Conservation (phyloP, 2,329 filamentous ascomycete genomes). For the Fragosphaeria purpurea region DNA sequence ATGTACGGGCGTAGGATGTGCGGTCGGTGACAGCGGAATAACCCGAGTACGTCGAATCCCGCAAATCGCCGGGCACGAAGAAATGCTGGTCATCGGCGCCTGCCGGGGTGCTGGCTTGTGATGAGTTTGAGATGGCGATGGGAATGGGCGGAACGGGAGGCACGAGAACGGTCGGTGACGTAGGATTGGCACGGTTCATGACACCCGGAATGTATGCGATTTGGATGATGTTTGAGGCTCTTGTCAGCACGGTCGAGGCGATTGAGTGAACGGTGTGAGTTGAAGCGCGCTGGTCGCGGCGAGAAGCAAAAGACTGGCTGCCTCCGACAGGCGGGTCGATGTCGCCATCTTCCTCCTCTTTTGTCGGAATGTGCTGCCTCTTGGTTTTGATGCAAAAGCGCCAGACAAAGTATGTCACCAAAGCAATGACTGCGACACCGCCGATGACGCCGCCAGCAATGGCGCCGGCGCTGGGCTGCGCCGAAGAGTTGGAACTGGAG, state of each 20-base stretch:
- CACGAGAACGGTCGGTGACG: conserved; percentile 70
- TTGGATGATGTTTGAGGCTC: conserved; percentile 97
- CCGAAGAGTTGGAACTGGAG: conserved; percentile 17
- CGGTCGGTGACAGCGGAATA: conserved; percentile 55
- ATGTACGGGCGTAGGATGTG: conserved; percentile 50
- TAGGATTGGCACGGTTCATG: conserved; percentile 78
- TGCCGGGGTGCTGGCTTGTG: conserved; percentile 44
- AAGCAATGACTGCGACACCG: conserved; percentile 64
- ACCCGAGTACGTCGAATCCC: conserved; percentile 82
- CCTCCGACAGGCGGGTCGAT: conserved; percentile 37
- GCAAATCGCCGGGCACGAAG: conserved; percentile 82
- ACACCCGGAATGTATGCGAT: conserved; percentile 98
- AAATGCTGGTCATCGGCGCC: conserved; percentile 73
- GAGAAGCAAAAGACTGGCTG: conserved; percentile 43
- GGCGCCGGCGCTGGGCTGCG: conserved; percentile 62
- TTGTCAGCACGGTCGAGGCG: conserved; percentile 87
- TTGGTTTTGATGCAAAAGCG: conserved; percentile 76
- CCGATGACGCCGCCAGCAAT: conserved; percentile 90
- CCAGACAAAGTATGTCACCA: conserved; percentile 74
- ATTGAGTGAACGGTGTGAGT: conserved; percentile 84
- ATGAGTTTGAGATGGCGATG: conserved; percentile 37
- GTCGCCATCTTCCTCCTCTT: conserved; percentile 47
- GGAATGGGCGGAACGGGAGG: conserved; percentile 94
- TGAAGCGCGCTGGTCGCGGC: conserved; percentile 58
- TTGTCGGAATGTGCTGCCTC: conserved; percentile 45